phyloP scores from a whole-genome alignment of 139 green algal species.

The Desmodesmus armatus region DNA sequence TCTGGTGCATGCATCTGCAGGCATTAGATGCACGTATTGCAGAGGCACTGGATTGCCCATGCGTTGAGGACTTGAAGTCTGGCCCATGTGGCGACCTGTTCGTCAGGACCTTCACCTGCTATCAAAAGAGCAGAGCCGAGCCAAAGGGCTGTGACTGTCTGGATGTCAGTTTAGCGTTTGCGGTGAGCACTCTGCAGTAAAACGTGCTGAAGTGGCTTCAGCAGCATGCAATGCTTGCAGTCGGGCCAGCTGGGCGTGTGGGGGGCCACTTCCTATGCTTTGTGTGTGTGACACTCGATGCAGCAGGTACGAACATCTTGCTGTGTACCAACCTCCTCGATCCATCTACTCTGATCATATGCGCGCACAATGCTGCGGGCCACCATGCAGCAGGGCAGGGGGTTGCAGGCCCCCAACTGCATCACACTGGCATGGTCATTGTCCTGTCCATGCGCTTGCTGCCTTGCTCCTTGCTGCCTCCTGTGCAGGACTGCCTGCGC shows the following conservation, averaged over 20 bases:
- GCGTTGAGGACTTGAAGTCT: constrained; percentile 37
- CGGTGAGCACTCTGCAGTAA: no score
- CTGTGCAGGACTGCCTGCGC: constrained; percentile 36
- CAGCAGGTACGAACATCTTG: no score
- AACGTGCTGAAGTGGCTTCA: no score
- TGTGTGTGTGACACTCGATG: no score
- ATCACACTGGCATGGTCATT: background rate
- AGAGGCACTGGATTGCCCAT: constrained; percentile 34
- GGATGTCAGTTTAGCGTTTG: constrained; percentile 39
- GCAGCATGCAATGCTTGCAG: no score
- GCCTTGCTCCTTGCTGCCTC: background rate
- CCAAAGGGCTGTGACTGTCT: constrained; percentile 46
- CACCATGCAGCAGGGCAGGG: no score
- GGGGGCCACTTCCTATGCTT: no score
- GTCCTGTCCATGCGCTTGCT: background rate
- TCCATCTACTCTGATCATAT: no score
- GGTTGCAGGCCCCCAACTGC: background rate
- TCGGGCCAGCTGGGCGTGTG: no score
- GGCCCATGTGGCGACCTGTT: constrained; percentile 39
- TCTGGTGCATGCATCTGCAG: background rate
- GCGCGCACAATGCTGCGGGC: no score
- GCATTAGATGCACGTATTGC: constrained; percentile 23
- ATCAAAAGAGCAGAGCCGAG: constrained; percentile 35
- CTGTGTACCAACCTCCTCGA: no score
- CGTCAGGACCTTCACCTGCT: constrained; percentile 45